Base-by-base conservation (phyloP, 2,329 filamentous ascomycete genomes). In the Neurospora sp. region DNA sequence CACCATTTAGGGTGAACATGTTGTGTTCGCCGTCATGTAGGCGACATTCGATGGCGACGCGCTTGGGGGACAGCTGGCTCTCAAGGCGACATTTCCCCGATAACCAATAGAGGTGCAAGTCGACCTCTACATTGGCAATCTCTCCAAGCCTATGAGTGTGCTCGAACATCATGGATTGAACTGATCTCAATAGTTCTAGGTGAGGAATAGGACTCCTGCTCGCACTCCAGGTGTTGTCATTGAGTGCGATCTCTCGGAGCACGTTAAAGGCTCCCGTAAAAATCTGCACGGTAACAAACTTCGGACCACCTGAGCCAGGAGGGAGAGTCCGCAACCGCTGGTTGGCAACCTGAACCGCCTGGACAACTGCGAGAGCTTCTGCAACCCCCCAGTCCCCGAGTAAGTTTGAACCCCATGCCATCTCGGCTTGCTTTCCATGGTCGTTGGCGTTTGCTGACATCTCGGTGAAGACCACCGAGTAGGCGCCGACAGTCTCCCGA, bases 311-410 rank as follows among this genome's bases (percentile, higher is more conserved):
- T 28, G 23, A 28, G 23, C 23, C 0, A 2, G 41, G 0, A 19
- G 41, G 41, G 6, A 46, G 41, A 8, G n/a, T 19, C n/a, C 8
- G 0, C n/a, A 19, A 10, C n/a, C 41, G 41, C 8, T 46, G n/a
- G 4, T 1, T 4, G 41, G 41, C n/a, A 46, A 46, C 1, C 1
- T 2, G 1, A 11, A 46, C n/a, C 0, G 8, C n/a, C 8, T 46
- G 41, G 8, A 46, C n/a, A 0, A 46, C 41, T 11, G 41, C 41
- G 3, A 46, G 17, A 19, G 41, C 41, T 0, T 46, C 8, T 19
- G 41, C 2, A 46, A 11, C 41, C 1, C 0, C 0, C 8, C 5
- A 2, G 1, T 46, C 8, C 41, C 0, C 5, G 8, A 19, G 4
- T 11, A 19, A 11, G 0, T 0, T 5, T 10, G 41, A 46, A 46